Evolutionary conservation across 495 filamentous ascomycete genomes (phyloP).

Genomic region (Neurospora intermedia): DNA sequence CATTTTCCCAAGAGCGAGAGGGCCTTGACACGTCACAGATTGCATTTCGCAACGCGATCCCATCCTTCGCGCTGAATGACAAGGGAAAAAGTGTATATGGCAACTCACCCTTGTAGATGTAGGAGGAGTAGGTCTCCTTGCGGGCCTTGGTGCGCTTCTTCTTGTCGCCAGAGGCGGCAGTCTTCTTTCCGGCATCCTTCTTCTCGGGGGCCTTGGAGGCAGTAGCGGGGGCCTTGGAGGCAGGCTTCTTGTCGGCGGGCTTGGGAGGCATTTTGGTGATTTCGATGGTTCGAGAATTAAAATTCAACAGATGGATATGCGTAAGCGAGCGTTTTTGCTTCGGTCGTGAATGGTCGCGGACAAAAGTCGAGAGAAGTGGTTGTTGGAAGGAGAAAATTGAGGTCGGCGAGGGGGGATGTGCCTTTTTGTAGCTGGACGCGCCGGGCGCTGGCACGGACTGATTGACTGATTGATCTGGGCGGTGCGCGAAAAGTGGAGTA

Average conservation of each 20-base stretch:
- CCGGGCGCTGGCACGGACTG: conserved; percentile 28
- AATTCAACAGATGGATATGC: conserved; percentile 20
- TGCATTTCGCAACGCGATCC: background rate
- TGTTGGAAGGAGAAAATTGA: conserved; percentile 29
- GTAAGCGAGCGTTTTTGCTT: conserved; percentile 26
- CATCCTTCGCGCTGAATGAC: background rate
- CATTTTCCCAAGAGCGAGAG: background rate
- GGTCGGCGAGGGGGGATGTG: conserved; percentile 35
- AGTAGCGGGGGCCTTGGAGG: conserved; percentile 91
- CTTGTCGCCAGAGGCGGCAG: conserved; percentile 89
- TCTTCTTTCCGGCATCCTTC: conserved; percentile 99
- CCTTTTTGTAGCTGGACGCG: conserved; percentile 43
- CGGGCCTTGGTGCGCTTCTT: conserved; percentile 99
- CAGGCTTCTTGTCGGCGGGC: conserved; percentile 96
- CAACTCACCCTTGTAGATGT: conserved; percentile 98
- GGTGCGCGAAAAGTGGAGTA: conserved; percentile 17
- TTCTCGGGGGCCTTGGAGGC: conserved; percentile 68
- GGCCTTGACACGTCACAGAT: background rate
- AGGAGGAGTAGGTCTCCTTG: conserved; percentile 99
- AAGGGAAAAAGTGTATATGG: background rate
- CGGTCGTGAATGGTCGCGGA: conserved; percentile 15
- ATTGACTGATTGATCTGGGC: conserved; percentile 37
- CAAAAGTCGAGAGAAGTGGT: conserved; percentile 33
- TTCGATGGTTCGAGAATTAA: conserved; percentile 21
- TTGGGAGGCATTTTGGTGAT: conserved; percentile 80